Percentiles rank a stretch among this genome's conserved stretches.
Conservation (phyloP, 2,329 filamentous ascomycete species). For the Ceratocystis smalleyi region DNA sequence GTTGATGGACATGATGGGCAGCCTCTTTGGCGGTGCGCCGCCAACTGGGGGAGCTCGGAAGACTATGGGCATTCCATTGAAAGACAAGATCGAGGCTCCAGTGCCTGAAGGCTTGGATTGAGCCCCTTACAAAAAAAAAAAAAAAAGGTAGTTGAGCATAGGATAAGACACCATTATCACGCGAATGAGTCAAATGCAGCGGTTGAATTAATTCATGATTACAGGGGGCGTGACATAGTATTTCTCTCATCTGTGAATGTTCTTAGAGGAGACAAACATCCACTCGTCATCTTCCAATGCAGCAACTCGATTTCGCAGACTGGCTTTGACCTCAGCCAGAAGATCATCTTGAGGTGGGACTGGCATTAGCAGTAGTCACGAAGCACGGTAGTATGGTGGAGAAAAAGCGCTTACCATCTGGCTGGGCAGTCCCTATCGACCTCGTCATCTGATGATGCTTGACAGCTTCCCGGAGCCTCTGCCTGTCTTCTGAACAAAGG, state of each 20-base stretch:
- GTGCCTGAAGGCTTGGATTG: conserved; percentile 46
- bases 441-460: conserved; percentile 43
- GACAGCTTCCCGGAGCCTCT: conserved; percentile 44
- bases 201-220: neutral
- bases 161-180: neutral
- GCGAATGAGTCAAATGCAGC: neutral
- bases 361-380: neutral
- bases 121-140: neutral
- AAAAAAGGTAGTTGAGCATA: neutral
- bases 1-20: conserved; percentile 95
- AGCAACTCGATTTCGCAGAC: conserved; percentile 55
- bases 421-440: conserved; percentile 45
- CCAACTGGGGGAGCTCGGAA: conserved; percentile 22
- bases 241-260: conserved; percentile 19
- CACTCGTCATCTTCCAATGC: conserved; percentile 70
- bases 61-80: conserved; percentile 27
- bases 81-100: conserved; percentile 33
- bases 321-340: conserved; percentile 51
- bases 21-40: conserved; percentile 58
- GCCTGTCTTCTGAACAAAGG: conserved; percentile 36
- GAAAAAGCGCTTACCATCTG: conserved; percentile 31
- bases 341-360: conserved; percentile 38
- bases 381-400: neutral
- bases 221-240: neutral
- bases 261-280: conserved; percentile 61